These are phyloP conservation scores for Exophiala aquamarina DNA, from an alignment of 2,329 filamentous ascomycete genomes.

Conservation along the genomic window DNA sequence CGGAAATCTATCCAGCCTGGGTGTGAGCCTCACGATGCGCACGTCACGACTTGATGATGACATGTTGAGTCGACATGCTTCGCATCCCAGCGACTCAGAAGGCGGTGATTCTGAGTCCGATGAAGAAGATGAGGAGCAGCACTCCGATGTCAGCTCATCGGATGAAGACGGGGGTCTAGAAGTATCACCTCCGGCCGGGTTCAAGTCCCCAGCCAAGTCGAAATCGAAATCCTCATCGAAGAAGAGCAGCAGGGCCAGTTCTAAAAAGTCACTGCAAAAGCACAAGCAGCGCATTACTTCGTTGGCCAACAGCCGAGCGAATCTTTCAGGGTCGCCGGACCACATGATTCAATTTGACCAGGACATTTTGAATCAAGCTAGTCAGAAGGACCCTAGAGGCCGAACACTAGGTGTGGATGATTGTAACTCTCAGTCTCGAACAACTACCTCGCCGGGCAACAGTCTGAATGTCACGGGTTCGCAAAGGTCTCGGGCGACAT, in stretches of 20 bases:
- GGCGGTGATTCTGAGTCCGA: conserved; percentile 34
- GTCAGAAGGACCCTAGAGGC: conserved; percentile 3
- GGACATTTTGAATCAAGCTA: conserved; percentile 1
- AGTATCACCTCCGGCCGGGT: conserved; percentile 3
- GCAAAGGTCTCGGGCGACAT: conserved; percentile 42
- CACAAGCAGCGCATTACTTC: conserved; percentile 1
- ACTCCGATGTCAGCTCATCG: conserved; percentile 31
- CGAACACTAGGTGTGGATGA: neutral
- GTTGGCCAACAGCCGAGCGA: conserved; percentile 3
- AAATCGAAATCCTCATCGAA: conserved; percentile 20
- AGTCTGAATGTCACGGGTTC: conserved; percentile 6
- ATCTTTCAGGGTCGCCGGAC: conserved; percentile 1
- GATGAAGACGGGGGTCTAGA: conserved; percentile 34
- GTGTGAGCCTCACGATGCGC: conserved; percentile 70
- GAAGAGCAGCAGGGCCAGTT: conserved; percentile 26
- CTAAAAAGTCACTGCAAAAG: conserved; percentile 18
- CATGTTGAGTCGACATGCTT: conserved; percentile 52
- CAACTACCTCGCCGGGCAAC: conserved; percentile 1
- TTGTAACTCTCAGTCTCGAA: neutral
- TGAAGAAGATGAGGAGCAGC: conserved; percentile 17
- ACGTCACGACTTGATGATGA: conserved; percentile 69
- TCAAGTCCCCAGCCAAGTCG: neutral
- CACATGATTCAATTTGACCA: conserved; percentile 15
- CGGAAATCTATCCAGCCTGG: conserved; percentile 51
- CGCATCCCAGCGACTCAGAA: conserved; percentile 48